Evolutionary conservation across 140 eudicot species (phyloP).

Genomic region (Senecio squalidus): DNA sequence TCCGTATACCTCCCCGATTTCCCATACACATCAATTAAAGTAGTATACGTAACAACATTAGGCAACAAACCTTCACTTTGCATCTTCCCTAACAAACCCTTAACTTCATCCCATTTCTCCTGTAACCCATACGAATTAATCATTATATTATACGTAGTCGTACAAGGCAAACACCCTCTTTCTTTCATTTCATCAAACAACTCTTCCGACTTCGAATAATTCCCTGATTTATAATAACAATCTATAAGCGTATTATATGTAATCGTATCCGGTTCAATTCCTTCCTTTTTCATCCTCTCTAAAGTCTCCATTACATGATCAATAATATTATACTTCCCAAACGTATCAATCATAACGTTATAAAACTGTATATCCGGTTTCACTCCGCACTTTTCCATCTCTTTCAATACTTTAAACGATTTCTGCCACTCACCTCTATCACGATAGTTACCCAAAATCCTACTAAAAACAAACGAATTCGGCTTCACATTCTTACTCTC

Average conservation of each 20-base stretch:
- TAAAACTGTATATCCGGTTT: slow-evolving; percentile 76
- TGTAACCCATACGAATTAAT: slow-evolving; percentile 71
- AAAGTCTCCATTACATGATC: slow-evolving; percentile 78
- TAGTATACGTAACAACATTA: slow-evolving; percentile 83
- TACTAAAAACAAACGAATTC: slow-evolving; percentile 62
- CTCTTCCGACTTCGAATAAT: slow-evolving; percentile 58
- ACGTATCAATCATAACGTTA: slow-evolving; percentile 87
- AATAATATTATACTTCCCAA: slow-evolving; percentile 83
- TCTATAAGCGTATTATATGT: slow-evolving; percentile 90
- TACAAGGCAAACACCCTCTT: slow-evolving; percentile 73
- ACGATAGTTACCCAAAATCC: slow-evolving; percentile 71
- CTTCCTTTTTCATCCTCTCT: slow-evolving; percentile 71
- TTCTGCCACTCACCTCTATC: slow-evolving; percentile 92
- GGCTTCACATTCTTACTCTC: slow-evolving; percentile 66
- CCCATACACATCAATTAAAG: slow-evolving; percentile 77
- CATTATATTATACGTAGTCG: slow-evolving; percentile 84
- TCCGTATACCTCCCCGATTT: slow-evolving; percentile 81
- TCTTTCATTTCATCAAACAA: slow-evolving; percentile 68
- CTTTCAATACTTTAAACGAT: slow-evolving; percentile 80
- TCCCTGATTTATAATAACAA: slow-evolving; percentile 80
- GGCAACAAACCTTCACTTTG: slow-evolving; percentile 79
- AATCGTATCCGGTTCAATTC: slow-evolving; percentile 79
- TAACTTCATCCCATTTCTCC: slow-evolving; percentile 75
- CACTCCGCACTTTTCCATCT: slow-evolving; percentile 78
- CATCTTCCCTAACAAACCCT: slow-evolving; percentile 69